A percentile compares a stretch with the other conserved stretches of the same genome.
Conservation (phyloP, 208 protist genomes). For the Balamuthia mandrillaris region DNA sequence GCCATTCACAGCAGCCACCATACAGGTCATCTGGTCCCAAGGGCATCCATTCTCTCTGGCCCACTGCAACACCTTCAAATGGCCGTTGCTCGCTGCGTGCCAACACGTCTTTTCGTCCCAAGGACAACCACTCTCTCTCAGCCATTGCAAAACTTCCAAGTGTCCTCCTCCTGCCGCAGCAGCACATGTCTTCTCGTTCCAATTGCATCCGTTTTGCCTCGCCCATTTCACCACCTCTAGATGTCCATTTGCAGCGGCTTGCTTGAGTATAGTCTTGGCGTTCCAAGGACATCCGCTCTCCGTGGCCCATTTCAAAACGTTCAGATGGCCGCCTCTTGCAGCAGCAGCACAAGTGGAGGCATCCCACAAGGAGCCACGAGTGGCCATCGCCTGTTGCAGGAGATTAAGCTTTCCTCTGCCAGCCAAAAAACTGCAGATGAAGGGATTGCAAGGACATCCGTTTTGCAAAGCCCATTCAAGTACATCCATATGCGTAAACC, state of each 20-base stretch:
- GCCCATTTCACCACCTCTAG: constrained; percentile 18
- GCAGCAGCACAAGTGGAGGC: not conserved
- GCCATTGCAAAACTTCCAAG: not conserved
- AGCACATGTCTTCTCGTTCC: not conserved
- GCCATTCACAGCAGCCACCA: not conserved
- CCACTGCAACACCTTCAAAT: not conserved
- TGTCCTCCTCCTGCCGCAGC: not conserved
- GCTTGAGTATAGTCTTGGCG: not conserved
- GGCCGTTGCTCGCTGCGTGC: not conserved
- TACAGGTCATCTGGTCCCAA: not conserved
- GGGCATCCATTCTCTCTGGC: not conserved
- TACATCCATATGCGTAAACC: no score
- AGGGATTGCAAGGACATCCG: no score
- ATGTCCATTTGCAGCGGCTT: not conserved
- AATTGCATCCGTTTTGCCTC: not conserved
- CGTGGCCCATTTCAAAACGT: not conserved
- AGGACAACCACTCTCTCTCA: not conserved
- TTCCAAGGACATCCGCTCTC: not conserved
- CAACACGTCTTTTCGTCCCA: not conserved
- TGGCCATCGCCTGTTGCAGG: no score
- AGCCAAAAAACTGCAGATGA: no score
- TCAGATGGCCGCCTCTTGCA: not conserved
- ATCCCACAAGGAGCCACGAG: not conserved
- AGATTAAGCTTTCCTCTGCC: no score
- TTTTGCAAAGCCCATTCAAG: no score